These are phyloP conservation scores for Suillus subalutaceus DNA, from an alignment of 768 basidiomycete genomes.

Conservation along the genomic window DNA sequence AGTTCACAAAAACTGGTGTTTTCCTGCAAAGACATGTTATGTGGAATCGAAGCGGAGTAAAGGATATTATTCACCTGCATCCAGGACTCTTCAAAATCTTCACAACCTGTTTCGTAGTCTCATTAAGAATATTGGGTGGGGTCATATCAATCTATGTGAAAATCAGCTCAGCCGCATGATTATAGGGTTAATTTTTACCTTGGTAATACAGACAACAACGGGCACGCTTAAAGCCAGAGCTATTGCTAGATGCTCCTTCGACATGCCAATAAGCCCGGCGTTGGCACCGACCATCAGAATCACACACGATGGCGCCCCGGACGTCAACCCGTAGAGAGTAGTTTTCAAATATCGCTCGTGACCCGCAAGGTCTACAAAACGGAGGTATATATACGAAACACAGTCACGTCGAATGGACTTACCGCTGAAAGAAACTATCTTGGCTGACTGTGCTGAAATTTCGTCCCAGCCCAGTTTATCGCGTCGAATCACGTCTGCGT, in stretches of 20 bases:
- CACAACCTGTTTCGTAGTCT: conserved; percentile 88
- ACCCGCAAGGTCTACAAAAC: conserved; percentile 81
- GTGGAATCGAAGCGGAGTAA: conserved; percentile 2
- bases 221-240: conserved; percentile 93
- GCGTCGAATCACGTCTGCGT: conserved; percentile 66
- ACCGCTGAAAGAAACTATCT: conserved; percentile 95
- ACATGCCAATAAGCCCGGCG: conserved; percentile 90
- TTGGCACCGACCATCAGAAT: conserved; percentile 95
- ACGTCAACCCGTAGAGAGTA: conserved; percentile 92
- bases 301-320: conserved; percentile 89
- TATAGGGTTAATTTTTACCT: conserved; percentile 49
- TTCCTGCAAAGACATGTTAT: conserved; percentile 51
- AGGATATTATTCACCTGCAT: conserved; percentile 61
- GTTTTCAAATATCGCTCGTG: conserved; percentile 94
- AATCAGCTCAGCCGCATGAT: conserved; percentile 8
- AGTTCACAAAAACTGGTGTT: conserved; percentile 82
- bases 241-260: conserved; percentile 95
- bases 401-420: conserved; percentile 15
- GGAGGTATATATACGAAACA: background rate
- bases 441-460: conserved; percentile 84
- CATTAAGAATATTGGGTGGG: conserved; percentile 85
- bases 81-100: conserved; percentile 94
- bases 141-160: conserved; percentile 87
- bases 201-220: conserved; percentile 92
- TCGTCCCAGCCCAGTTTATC: conserved; percentile 97